A percentile compares a stretch with the other conserved stretches of the same genome.
These are phyloP conservation scores for Coniella vitis DNA, from an alignment of 2,329 filamentous ascomycete species.

Conservation along the genomic window DNA sequence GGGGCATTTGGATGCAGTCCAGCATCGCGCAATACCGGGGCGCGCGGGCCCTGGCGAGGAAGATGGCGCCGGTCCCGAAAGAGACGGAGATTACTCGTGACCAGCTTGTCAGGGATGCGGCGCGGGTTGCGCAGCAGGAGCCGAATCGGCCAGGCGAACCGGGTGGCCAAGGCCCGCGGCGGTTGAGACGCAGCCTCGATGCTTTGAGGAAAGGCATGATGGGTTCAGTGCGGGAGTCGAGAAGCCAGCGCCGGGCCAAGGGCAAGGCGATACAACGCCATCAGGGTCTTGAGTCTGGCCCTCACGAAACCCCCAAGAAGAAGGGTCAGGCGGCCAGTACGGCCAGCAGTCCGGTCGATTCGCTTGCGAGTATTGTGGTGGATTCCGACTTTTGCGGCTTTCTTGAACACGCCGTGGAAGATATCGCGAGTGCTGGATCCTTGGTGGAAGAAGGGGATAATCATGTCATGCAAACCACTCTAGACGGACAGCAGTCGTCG, in stretches of 20 bases:
- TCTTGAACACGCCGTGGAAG: conserved; percentile 7
- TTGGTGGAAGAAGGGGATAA: background rate
- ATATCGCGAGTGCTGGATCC: background rate
- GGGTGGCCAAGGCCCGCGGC: background rate
- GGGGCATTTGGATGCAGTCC: conserved; percentile 5
- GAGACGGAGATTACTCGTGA: conserved; percentile 1
- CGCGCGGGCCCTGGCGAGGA: background rate
- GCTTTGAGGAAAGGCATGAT: background rate
- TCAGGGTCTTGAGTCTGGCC: too few relatives aligned
- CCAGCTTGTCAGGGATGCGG: conserved; percentile 3
- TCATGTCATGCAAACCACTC: too few relatives aligned
- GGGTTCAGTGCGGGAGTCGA: background rate
- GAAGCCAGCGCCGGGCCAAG: background rate
- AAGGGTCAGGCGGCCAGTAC: too few relatives aligned
- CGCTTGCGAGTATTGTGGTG: too few relatives aligned
- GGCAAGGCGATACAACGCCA: background rate
- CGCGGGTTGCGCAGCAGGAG: background rate
- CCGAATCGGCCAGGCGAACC: too few relatives aligned
- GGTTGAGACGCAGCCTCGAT: background rate
- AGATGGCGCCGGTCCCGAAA: conserved; percentile 10
- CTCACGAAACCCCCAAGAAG: background rate
- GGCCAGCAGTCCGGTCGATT: too few relatives aligned
- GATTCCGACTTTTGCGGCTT: conserved; percentile 1
- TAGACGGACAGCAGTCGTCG: background rate
- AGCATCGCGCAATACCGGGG: conserved; percentile 1